phyloP scores from a whole-genome alignment of 768 basidiomycete species.

The Naganishia randhawae region DNA sequence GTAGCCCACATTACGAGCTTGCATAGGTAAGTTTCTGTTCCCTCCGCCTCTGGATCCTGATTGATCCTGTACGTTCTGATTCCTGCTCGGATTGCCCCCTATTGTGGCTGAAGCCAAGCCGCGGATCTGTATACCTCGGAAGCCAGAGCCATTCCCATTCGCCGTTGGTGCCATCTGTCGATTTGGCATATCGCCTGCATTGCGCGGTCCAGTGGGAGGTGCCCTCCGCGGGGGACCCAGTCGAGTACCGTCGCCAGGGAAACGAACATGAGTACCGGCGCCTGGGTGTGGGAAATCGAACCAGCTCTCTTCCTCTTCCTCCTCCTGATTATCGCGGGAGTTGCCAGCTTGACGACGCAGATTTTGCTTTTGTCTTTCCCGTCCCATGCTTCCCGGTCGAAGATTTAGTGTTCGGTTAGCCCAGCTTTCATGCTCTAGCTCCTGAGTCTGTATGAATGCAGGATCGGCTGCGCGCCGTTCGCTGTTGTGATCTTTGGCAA shows the following conservation, averaged over 20 bases:
- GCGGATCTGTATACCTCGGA: constrained; percentile 7
- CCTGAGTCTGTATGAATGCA: constrained; percentile 1
- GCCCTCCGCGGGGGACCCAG: constrained; percentile 5
- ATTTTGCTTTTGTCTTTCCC: constrained; percentile 3
- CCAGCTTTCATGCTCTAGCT: constrained; percentile 11
- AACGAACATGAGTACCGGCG: background rate
- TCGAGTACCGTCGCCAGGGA: constrained; percentile 5
- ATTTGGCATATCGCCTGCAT: background rate
- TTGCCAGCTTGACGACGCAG: constrained; percentile 18
- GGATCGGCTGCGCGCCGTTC: constrained; percentile 3
- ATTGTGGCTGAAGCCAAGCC: background rate
- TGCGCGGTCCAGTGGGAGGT: too few relatives aligned
- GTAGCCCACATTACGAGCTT: background rate
- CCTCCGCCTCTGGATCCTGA: background rate
- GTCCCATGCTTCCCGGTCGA: constrained; percentile 17
- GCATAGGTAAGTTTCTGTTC: background rate
- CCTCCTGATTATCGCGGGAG: background rate
- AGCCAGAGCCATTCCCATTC: background rate
- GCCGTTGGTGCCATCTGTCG: background rate
- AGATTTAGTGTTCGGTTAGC: background rate
- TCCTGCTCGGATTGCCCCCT: background rate
- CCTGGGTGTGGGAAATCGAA: background rate
- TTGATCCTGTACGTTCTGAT: background rate
- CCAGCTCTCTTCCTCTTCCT: constrained; percentile 16
- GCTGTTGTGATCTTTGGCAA: background rate